Evolutionary conservation across 306 rosid genomes (phyloP), one percentile per base, ranked within the genome.

Genomic region (Vigna radiata): DNA sequence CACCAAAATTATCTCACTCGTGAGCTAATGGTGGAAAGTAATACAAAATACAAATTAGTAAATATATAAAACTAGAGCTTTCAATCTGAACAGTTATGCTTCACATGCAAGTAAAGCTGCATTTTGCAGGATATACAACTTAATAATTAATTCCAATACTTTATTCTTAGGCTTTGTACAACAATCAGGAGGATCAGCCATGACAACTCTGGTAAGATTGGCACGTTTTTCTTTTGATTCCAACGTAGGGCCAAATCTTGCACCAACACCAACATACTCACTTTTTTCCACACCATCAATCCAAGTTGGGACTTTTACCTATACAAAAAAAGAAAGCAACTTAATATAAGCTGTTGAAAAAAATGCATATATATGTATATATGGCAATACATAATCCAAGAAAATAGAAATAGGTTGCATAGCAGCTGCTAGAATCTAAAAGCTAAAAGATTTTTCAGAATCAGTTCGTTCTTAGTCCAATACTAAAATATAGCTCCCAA

Each of bases 111-210:
- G 44, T 53, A 33, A 80, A 52, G 43, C 71, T 48, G 62, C 36
- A 79, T 66, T 77, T 23, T 61, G 41, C 15, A 65, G 62, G 31
- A 61, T 70, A 29, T 49, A 77, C 12, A 76, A 79, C 74, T 61
- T 16, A 68, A 64, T 50, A 75, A n/a, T 31, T 5, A 82, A 72
- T 68, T 72, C 19, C 60, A 71, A 56, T 72, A 92, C 99, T 85
- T 87, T 89, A 68, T 83, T 85, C 82, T 85, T 88, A 62, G 82
- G 97, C 65, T 13, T 46, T 70, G 79, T 79, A 81, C 99, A 95
- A 83, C 91, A 95, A 83, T 95, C 99, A 76, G 99, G 98, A 76
- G 99, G 99, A 73, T 95, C 97, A 7, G 97, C 98, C 56, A 95
- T 90, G 85, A 87, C 96, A 84, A 95, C 98, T 89, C 81, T 86